Percentiles rank a stretch among this genome's conserved stretches.
Evolutionary conservation across 768 basidiomycete genomes (phyloP).

Genomic region (Suillus subaureus): DNA sequence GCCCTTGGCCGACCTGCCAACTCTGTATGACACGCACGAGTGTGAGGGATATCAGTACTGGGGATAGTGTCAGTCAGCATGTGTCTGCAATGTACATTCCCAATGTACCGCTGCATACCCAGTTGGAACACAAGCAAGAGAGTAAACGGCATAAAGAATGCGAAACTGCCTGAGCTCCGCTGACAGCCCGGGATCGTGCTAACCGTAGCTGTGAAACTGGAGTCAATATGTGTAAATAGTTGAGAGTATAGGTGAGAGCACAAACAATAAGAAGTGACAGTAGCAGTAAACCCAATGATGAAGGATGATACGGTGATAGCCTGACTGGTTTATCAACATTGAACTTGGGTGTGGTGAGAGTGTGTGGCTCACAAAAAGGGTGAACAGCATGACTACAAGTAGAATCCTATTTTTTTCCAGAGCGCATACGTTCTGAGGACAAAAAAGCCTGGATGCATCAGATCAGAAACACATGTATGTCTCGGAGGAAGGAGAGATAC

Average conservation of each 20-base stretch:
- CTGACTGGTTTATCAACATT: background rate
- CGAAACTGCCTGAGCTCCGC: no score
- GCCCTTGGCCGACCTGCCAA: no score
- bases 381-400: background rate
- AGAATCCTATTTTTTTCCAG: background rate
- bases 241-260: background rate
- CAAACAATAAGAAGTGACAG: background rate
- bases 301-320: background rate
- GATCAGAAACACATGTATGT: background rate
- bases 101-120: no score
- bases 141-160: no score
- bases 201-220: background rate
- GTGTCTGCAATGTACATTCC: no score
- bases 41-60: no score
- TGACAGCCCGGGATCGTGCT: background rate
- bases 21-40: no score
- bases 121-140: no score
- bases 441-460: background rate
- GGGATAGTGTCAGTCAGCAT: no score
- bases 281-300: background rate
- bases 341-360: background rate
- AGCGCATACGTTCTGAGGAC: background rate
- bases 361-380: background rate
- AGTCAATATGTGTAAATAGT: background rate
- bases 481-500: background rate